Percentiles rank a stretch among this genome's conserved stretches.
These are phyloP conservation scores for Linum usitatissimum DNA, from an alignment of 345 rosid genomes.

Conservation along the genomic window DNA sequence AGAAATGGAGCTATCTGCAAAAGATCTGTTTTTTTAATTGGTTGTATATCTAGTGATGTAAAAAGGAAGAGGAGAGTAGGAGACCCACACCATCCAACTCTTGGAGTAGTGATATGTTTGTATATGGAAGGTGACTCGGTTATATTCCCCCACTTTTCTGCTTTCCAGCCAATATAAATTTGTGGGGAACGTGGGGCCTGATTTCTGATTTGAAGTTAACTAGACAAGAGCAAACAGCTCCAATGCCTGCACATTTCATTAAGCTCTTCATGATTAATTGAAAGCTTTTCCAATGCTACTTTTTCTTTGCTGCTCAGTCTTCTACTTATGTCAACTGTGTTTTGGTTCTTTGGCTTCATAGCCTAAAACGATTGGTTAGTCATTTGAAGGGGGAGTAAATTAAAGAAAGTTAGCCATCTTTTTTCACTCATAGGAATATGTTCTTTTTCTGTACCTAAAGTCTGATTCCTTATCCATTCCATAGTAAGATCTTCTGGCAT, in stretches of 20 bases:
- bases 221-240: constrained; percentile 9
- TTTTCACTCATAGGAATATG: neutral
- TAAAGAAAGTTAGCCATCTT: neutral
- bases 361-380: neutral
- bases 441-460: neutral
- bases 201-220: constrained; percentile 13
- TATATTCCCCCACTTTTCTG: constrained; percentile 21
- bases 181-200: constrained; percentile 20
- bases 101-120: neutral
- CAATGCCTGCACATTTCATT: constrained; percentile 1
- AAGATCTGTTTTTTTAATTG: neutral
- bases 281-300: neutral
- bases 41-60: neutral
- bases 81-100: neutral
- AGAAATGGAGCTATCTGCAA: neutral
- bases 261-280: neutral
- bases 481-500: neutral
- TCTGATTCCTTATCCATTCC: neutral
- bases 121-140: constrained; percentile 9
- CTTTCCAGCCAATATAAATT: constrained; percentile 39
- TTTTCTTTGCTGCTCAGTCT: too few species aligned
- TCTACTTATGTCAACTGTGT: neutral
- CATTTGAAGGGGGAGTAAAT: neutral
- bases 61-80: constrained; percentile 1
- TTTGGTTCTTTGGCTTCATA: neutral